Base-by-base conservation (phyloP, 441 rosid species). In the Biscutella auriculata region DNA sequence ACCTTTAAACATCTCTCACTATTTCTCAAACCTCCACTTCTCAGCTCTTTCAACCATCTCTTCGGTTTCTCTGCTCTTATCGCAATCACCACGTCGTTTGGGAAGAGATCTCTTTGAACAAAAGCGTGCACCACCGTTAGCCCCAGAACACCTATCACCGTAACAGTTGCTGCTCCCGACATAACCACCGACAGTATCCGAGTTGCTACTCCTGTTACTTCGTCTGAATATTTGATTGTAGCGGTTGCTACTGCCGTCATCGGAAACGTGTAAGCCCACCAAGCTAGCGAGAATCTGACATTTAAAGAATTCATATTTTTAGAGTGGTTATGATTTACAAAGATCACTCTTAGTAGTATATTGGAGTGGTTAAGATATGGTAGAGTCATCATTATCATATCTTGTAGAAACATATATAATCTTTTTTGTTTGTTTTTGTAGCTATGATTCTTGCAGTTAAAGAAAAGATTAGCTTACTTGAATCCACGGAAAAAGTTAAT, bases 191-290 rank as follows among this genome's bases (percentile, higher is more conserved):
- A 70, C 1, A 92, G 79, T 21, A 69, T 16, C 62, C 67, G 82
- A 11, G 87, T 84, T 42, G 77, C 75, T 5, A 70, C 45, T 37
- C 73, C 78, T 3, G 69, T 75, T 4, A 76, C 88, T 72, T 76
- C 87, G 12, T 72, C 73, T 17, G 94, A 76, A 67, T 86, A 92
- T 29, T 72, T 69, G 28, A 83, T 77, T n/a, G 97, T 88, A 7
- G 95, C 84, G 5, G 82, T 73, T 12, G 97, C 89, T 1, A 87
- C 94, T 2, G 91, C 81, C 0, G 95, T 86, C 95, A 88, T 88
- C 0, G 98, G 92, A 61, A 88, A 92, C 11, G 97, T 88, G 70
- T 87, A 87, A 2, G 95, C 97, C 97, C 98, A 93, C 95, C 95
- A 87, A 50, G 95, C 86, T 70, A 82, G 67, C 21, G 95, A 88